Conservation (phyloP, 331 rosid species). For the Arachis monticola region DNA sequence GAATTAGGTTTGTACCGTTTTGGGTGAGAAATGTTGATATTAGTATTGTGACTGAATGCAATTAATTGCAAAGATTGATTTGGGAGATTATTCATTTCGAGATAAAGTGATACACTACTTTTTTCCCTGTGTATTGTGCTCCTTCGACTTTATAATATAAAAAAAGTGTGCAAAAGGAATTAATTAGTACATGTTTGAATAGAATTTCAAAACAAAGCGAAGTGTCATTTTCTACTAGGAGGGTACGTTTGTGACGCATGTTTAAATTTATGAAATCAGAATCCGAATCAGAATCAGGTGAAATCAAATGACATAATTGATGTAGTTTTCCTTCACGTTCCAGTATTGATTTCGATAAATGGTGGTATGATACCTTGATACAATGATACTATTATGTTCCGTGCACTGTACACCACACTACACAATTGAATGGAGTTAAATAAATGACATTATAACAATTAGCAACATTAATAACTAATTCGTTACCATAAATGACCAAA, state of each 20-base stretch:
- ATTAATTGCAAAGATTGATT: slow-evolving; percentile 30
- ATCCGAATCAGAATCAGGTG: background rate
- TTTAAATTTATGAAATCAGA: background rate
- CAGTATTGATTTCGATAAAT: background rate
- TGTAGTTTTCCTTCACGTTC: background rate
- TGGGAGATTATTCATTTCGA: slow-evolving; percentile 4
- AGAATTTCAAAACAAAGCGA: background rate
- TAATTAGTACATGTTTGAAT: background rate
- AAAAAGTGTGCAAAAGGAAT: background rate
- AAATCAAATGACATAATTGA: background rate
- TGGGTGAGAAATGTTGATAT: slow-evolving; percentile 28
- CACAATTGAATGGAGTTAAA: background rate
- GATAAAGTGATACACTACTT: background rate
- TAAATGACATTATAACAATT: background rate
- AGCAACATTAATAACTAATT: background rate
- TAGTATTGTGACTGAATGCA: slow-evolving; percentile 28
- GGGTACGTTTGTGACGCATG: background rate
- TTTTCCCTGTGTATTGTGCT: background rate
- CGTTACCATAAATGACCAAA: background rate
- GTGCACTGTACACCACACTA: background rate
- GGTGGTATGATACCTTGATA: too few relatives aligned
- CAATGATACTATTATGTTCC: too few relatives aligned
- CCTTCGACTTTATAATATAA: background rate
- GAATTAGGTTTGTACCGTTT: slow-evolving; percentile 31
- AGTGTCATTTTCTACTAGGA: background rate